phyloP scores from a whole-genome alignment of 306 rosid genomes.

The Notholithocarpus densiflorus region DNA sequence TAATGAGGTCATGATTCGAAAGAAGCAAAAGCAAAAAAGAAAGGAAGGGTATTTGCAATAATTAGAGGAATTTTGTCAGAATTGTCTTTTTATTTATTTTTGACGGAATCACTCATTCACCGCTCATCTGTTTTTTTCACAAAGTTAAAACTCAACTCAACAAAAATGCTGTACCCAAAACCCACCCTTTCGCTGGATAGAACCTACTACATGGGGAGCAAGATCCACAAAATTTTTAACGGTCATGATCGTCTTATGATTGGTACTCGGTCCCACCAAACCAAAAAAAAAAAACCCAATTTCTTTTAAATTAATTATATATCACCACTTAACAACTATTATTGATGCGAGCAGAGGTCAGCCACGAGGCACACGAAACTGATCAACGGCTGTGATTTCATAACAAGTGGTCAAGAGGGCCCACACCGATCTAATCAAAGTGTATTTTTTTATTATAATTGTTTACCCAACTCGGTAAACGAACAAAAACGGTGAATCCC shows the following conservation, averaged over 20 bases:
- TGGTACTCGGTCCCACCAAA: not conserved
- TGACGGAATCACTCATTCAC: not conserved
- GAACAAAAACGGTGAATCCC: slow-evolving; percentile 16
- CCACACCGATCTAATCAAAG: slow-evolving; percentile 10
- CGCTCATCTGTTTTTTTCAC: not conserved
- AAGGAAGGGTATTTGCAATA: slow-evolving; percentile 29
- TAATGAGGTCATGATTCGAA: not conserved
- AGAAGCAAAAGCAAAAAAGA: slow-evolving; percentile 17
- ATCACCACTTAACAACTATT: not conserved
- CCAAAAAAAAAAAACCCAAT: not conserved
- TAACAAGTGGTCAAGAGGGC: slow-evolving; percentile 26
- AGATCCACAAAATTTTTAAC: not conserved
- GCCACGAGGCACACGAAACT: not conserved
- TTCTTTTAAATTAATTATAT: not conserved
- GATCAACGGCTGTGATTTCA: slow-evolving; percentile 19
- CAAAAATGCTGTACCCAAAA: too few relatives aligned
- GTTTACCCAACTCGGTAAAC: slow-evolving; percentile 12
- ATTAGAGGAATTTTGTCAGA: slow-evolving; percentile 25
- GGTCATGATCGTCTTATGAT: not conserved
- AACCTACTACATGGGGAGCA: not conserved
- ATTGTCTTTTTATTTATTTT: not conserved
- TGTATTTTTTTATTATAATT: not conserved
- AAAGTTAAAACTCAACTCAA: not conserved
- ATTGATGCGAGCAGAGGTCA: not conserved
- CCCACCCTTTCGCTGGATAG: too few relatives aligned